Conservation (phyloP, 805 yeast species). For the Tetrapisispora pingtungensis region DNA sequence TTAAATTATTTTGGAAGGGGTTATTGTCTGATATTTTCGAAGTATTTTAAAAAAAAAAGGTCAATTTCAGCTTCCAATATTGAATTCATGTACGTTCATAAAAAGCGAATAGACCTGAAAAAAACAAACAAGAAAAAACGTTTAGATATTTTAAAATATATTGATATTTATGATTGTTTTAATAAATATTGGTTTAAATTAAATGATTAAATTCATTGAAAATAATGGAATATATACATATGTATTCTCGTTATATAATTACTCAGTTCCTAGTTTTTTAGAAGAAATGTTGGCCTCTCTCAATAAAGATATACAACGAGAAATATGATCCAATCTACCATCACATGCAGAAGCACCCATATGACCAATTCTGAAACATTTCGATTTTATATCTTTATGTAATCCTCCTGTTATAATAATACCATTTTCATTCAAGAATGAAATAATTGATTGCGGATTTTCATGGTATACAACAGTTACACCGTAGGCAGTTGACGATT, state of each 20-base stretch:
- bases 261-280: neutral
- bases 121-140: too few species aligned
- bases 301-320: constrained; percentile 30
- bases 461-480: constrained; percentile 71
- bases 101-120: too few species aligned
- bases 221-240: too few species aligned
- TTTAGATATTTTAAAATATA: too few species aligned
- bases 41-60: neutral
- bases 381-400: constrained; percentile 65
- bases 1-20: too few species aligned
- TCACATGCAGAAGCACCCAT: constrained; percentile 79
- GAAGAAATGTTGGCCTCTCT: neutral
- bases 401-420: constrained; percentile 87
- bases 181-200: too few species aligned
- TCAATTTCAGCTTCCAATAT: neutral
- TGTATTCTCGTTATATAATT: too few species aligned
- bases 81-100: too few species aligned
- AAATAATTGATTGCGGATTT: constrained; percentile 56
- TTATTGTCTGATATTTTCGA: neutral
- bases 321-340: constrained; percentile 44
- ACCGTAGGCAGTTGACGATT: constrained; percentile 61
- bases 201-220: too few species aligned
- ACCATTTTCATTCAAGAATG: constrained; percentile 48
- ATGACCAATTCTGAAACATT: constrained; percentile 80
- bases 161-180: too few species aligned